Percentiles rank a stretch among this genome's conserved stretches.
Conservation (phyloP, 2,329 filamentous ascomycete genomes). For the Sarocladiaceae sp. region DNA sequence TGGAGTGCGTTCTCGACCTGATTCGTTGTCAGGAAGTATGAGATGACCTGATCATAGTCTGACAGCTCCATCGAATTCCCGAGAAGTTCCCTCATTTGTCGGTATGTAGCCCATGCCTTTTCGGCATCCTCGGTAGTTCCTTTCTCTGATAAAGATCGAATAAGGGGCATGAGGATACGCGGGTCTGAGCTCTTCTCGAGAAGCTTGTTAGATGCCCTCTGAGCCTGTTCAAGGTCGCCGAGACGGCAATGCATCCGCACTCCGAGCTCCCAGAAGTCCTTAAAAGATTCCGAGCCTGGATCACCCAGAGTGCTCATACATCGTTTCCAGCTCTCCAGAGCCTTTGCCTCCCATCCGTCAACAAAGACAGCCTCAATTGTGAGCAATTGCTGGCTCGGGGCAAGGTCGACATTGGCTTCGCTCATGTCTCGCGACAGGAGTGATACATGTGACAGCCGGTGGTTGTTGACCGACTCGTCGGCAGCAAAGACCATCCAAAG, state of each 20-base stretch:
- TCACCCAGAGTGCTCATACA: slow-evolving; percentile 46
- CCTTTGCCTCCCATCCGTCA: slow-evolving; percentile 52
- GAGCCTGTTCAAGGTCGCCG: slow-evolving; percentile 53
- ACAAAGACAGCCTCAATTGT: slow-evolving; percentile 64
- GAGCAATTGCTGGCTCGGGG: slow-evolving; percentile 52
- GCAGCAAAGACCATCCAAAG: slow-evolving; percentile 59
- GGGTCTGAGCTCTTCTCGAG: slow-evolving; percentile 43
- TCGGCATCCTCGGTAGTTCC: slow-evolving; percentile 38
- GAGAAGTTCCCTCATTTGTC: slow-evolving; percentile 55
- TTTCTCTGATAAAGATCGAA: slow-evolving; percentile 56
- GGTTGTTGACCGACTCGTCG: slow-evolving; percentile 41
- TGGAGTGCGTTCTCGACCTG: slow-evolving; percentile 62
- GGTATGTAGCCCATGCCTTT: slow-evolving; percentile 62
- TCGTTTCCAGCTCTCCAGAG: slow-evolving; percentile 58
- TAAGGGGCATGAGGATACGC: slow-evolving; percentile 60
- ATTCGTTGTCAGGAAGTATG: slow-evolving; percentile 61
- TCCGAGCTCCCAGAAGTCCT: slow-evolving; percentile 58
- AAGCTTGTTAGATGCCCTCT: slow-evolving; percentile 48
- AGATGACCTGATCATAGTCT: slow-evolving; percentile 71
- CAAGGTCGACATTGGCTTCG: slow-evolving; percentile 48
- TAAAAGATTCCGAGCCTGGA: slow-evolving; percentile 36
- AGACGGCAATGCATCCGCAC: slow-evolving; percentile 55
- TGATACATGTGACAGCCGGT: slow-evolving; percentile 55
- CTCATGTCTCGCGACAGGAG: slow-evolving; percentile 61
- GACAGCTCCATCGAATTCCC: slow-evolving; percentile 57